phyloP scores from a whole-genome alignment of 805 yeast species.

The Cyberlindnera mycetangii region DNA sequence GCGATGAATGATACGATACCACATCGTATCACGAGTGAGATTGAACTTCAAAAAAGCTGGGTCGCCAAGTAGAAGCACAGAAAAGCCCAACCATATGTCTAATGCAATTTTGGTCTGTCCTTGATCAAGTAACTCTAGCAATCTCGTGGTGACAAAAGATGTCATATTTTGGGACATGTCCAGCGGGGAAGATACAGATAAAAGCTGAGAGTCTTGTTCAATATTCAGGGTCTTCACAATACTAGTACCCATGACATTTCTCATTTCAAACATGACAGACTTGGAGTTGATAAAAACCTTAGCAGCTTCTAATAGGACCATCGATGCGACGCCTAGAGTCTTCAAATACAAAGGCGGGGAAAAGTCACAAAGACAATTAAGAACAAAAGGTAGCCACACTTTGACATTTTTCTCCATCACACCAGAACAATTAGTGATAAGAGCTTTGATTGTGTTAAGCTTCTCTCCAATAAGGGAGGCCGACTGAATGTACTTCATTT shows the following conservation, averaged over 20 bases:
- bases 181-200: slow-evolving; percentile 15
- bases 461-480: slow-evolving; percentile 23
- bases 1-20: slow-evolving; percentile 7
- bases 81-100: slow-evolving; percentile 26
- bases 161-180: slow-evolving; percentile 11
- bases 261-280: slow-evolving; percentile 21
- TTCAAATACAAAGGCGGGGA: slow-evolving; percentile 13
- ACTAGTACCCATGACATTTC: slow-evolving; percentile 3
- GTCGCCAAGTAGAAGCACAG: slow-evolving; percentile 17
- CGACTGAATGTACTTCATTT: slow-evolving; percentile 24
- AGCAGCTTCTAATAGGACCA: slow-evolving; percentile 17
- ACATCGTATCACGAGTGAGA: slow-evolving; percentile 1
- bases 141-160: slow-evolving; percentile 8
- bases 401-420: slow-evolving; percentile 30
- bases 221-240: slow-evolving; percentile 14
- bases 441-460: slow-evolving; percentile 20
- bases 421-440: slow-evolving; percentile 16
- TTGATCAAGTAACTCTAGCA: slow-evolving; percentile 3
- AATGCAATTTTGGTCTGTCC: slow-evolving; percentile 11
- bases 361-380: slow-evolving; percentile 23
- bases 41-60: slow-evolving; percentile 1
- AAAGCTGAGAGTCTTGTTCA: slow-evolving; percentile 4
- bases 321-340: slow-evolving; percentile 7
- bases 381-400: slow-evolving; percentile 21
- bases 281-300: slow-evolving; percentile 20